Evolutionary conservation across 2,329 filamentous ascomycete species (phyloP), one percentile per base, ranked within the genome.

Genomic region (Clonostachys rhizophaga): DNA sequence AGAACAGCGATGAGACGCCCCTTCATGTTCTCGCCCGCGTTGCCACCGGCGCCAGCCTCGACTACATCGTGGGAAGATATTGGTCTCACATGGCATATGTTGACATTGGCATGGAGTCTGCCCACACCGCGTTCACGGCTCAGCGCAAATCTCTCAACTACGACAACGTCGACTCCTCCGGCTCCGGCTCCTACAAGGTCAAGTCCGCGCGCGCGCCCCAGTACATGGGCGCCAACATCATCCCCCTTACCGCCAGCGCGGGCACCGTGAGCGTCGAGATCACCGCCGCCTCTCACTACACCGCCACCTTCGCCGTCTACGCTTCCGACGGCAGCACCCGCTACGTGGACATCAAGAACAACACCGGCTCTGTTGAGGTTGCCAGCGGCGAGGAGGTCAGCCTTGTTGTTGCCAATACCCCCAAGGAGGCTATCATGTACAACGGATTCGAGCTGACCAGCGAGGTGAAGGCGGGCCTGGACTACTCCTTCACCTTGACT

Each of bases 71-170:
- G 6, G 73, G 66, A 4, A 59, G 64, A 14, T 78, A 78, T 59
- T 77, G 74, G 74, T 74, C 74, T 3, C 67, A 67, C 49, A 78
- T 78, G 74, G 74, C 74, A 5, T 75, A 70, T 50, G 71, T 71
- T 12, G 74, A 78, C 40, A 74, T 77, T 35, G 72, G 70, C 14
- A 70, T 76, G 52, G 48, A 60, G 1, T 63, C 63, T 8, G 70
- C 69, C 1, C 63, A 67, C n/a, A 54, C 63, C 2, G 49, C 62
- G 37, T 76, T 72, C 58, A 52, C 63, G 3, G 47, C 48, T 24
- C 61, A 70, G 52, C 61, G 64, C 11, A 50, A 51, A 3, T 51
- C 50, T 14, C 53, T 75, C 45, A 70, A 69, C 54, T 75, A 70
- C 37, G 62, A 63, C 46, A 72, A 71, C 51, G 57, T 75, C 13